Percentiles rank a stretch among this genome's conserved stretches.
These are phyloP conservation scores for Phytophthora syringae DNA, from an alignment of 352 stramenopile genomes.

Conservation along the genomic window DNA sequence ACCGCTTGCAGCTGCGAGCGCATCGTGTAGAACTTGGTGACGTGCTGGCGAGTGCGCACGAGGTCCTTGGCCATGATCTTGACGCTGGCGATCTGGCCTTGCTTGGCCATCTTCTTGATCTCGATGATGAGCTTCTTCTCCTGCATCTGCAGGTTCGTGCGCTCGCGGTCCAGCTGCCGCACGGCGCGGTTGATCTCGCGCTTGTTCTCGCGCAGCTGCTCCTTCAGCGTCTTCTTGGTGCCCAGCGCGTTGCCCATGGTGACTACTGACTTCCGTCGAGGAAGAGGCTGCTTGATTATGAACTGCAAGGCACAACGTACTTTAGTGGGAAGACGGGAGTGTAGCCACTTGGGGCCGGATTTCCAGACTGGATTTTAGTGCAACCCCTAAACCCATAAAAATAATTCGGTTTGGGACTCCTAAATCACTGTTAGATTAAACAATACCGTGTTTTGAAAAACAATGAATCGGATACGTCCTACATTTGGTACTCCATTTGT, in stretches of 20 bases:
- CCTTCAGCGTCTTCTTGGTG: conserved; percentile 87
- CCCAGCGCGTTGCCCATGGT: conserved; percentile 78
- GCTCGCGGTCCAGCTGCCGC: conserved; percentile 96
- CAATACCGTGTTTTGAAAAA: too few relatives aligned
- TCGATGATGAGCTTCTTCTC: conserved; percentile 96
- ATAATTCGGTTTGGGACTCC: too few relatives aligned
- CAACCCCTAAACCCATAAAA: too few relatives aligned
- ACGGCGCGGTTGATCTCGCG: conserved; percentile 97
- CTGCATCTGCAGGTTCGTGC: conserved; percentile 90
- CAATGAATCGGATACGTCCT: too few relatives aligned
- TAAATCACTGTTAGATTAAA: too few relatives aligned
- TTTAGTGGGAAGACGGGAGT: too few relatives aligned
- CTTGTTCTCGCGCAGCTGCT: conserved; percentile 97
- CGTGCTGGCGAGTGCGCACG: conserved; percentile 95
- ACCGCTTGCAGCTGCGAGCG: conserved; percentile 96
- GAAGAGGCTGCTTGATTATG: too few relatives aligned
- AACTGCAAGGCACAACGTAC: too few relatives aligned
- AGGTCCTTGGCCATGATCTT: conserved; percentile 98
- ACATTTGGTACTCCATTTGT: too few relatives aligned
- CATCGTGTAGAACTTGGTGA: conserved; percentile 99
- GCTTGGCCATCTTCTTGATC: conserved; percentile 98
- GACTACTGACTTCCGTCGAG: not conserved
- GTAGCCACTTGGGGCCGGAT: too few relatives aligned
- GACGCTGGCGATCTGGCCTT: conserved; percentile 95
- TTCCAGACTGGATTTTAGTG: too few relatives aligned